A percentile compares a stretch with the other conserved stretches of the same genome.
Evolutionary conservation across 2,329 filamentous ascomycete genomes (phyloP).

Genomic region (Colletotrichum abscissum): DNA sequence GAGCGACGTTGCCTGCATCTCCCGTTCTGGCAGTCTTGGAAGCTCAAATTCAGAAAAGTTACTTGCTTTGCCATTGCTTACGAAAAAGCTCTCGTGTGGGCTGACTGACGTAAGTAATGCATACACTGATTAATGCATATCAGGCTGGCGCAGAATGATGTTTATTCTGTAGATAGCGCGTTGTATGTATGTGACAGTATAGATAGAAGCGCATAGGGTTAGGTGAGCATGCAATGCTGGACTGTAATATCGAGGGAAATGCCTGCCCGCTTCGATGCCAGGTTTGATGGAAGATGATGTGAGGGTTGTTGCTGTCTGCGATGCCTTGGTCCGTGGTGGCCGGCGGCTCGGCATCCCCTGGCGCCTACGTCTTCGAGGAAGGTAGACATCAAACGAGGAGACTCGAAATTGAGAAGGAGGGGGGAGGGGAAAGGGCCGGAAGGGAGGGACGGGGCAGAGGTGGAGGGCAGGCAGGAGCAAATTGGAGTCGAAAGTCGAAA

Average conservation of each 20-base stretch:
- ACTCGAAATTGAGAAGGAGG: not conserved
- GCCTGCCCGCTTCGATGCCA: not conserved
- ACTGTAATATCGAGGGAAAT: not conserved
- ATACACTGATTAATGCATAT: not conserved
- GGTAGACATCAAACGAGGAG: not conserved
- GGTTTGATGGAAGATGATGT: slow-evolving; percentile 7
- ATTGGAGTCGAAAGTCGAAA: not conserved
- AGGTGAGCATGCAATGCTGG: slow-evolving; percentile 7
- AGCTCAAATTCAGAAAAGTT: not conserved
- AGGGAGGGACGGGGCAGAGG: slow-evolving; percentile 4
- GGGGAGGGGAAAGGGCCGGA: not conserved
- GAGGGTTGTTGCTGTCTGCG: slow-evolving; percentile 2
- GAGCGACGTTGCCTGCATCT: not conserved
- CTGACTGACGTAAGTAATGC: slow-evolving; percentile 15
- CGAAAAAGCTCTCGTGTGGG: not conserved
- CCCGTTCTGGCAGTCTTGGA: not conserved
- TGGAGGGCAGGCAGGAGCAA: not conserved
- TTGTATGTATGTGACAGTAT: slow-evolving; percentile 9
- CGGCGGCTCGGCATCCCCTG: slow-evolving; percentile 7
- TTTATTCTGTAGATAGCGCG: not conserved
- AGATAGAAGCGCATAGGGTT: slow-evolving; percentile 12
- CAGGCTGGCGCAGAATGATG: not conserved
- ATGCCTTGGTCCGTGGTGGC: not conserved
- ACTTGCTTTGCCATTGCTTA: not conserved
- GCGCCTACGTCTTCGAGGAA: not conserved